These are phyloP conservation scores for Eucalyptus curtisii DNA, from an alignment of 345 rosid species.

Conservation along the genomic window DNA sequence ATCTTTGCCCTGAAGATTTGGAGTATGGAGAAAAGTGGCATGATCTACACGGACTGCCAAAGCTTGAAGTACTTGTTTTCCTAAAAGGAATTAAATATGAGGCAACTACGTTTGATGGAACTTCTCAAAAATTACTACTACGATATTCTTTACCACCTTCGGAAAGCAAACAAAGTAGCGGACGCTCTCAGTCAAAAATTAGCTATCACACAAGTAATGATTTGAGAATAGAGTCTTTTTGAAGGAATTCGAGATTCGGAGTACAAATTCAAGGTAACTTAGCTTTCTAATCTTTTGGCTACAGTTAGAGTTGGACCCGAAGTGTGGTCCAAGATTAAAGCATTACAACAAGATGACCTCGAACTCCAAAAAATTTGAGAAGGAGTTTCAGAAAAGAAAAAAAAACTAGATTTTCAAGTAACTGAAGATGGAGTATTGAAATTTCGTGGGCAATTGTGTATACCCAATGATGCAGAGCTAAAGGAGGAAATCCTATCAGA, in stretches of 20 bases:
- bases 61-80: no score
- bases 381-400: no score
- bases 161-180: no score
- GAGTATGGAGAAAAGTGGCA: fast-evolving
- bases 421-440: fast-evolving
- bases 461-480: fast-evolving
- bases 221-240: no score
- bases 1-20: fast-evolving
- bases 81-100: no score
- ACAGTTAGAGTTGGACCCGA: no score
- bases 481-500: fast-evolving
- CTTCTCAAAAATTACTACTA: fast-evolving
- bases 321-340: no score
- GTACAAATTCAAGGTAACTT: fast-evolving
- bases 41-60: fast-evolving
- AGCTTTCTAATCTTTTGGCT: no score
- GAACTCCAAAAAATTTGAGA: fast-evolving
- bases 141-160: fast-evolving
- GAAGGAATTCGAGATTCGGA: fast-evolving
- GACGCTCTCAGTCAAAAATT: fast-evolving
- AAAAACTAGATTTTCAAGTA: fast-evolving
- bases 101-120: no score
- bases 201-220: fast-evolving
- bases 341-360: no score
- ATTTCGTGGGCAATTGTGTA: fast-evolving